Evolutionary conservation across 495 filamentous ascomycete genomes (phyloP).

Genomic region (Neurospora sp.): DNA sequence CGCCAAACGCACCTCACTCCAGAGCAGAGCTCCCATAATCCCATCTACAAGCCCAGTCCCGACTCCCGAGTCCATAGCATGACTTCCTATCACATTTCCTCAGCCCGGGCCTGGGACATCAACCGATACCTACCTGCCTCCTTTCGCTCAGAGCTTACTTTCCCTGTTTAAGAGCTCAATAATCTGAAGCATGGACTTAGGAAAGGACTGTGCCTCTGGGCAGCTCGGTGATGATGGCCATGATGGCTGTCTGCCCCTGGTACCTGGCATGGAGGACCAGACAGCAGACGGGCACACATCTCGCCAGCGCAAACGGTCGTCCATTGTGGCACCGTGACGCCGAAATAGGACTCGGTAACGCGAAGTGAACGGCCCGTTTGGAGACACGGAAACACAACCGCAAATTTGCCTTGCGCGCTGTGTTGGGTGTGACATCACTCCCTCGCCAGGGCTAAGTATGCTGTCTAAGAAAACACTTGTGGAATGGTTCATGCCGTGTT

Average conservation of each 20-base stretch:
- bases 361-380: not conserved
- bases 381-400: not conserved
- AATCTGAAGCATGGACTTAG: not conserved
- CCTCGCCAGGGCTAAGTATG: not conserved
- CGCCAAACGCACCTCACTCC: not conserved
- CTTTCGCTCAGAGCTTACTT: not conserved
- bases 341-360: not conserved
- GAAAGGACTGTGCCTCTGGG: not conserved
- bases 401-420: not conserved
- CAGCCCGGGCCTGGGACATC: not conserved
- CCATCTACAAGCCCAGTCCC: not conserved
- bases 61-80: not conserved
- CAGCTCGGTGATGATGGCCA: not conserved
- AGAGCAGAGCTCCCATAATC: not conserved
- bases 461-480: not conserved
- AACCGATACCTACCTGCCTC: not conserved
- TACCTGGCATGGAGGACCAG: not conserved
- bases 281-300: not conserved
- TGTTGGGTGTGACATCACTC: not conserved
- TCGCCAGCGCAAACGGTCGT: not conserved
- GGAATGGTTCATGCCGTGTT: not conserved
- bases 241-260: not conserved
- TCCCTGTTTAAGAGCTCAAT: not conserved
- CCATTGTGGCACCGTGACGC: not conserved
- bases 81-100: not conserved